Evolutionary conservation across 495 filamentous ascomycete genomes (phyloP).

Genomic region (Podospora australis): DNA sequence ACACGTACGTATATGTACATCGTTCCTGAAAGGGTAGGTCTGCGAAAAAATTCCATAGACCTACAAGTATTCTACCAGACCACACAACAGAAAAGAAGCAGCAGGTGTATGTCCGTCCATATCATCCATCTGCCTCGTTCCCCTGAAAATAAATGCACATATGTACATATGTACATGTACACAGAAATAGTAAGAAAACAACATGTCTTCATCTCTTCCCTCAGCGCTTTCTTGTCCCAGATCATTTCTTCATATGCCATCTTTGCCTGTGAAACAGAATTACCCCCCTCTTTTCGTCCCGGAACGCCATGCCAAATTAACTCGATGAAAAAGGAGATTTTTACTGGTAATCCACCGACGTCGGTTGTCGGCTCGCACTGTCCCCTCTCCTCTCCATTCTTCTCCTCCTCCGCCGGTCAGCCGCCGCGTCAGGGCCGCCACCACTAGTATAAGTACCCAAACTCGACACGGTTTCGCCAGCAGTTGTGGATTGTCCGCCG

Average conservation of each 20-base stretch:
- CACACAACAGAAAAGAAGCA: neutral
- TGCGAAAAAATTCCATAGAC: no score
- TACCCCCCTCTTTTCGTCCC: no score
- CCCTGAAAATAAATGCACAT: no score
- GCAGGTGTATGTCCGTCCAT: neutral
- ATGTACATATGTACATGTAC: neutral
- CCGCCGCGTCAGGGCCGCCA: conserved; percentile 18
- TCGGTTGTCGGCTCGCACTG: conserved; percentile 18
- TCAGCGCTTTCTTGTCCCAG: no score
- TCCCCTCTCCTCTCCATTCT: conserved; percentile 42
- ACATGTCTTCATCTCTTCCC: no score
- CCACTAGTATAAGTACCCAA: conserved; percentile 31
- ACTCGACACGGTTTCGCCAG: conserved; percentile 36
- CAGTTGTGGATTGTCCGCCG: conserved; percentile 12
- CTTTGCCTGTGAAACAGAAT: no score
- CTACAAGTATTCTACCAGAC: neutral
- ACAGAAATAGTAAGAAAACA: no score
- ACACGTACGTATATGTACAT: no score
- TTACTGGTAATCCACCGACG: conserved; percentile 40
- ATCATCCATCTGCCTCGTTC: neutral
- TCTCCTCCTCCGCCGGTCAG: conserved; percentile 41
- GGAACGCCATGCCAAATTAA: neutral
- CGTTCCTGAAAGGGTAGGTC: no score
- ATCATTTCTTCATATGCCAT: no score
- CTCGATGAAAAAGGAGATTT: neutral